Percentiles rank a stretch among this genome's conserved stretches.
These are phyloP conservation scores for Neurospora sp. DNA, from an alignment of 495 filamentous ascomycete genomes.

Conservation along the genomic window DNA sequence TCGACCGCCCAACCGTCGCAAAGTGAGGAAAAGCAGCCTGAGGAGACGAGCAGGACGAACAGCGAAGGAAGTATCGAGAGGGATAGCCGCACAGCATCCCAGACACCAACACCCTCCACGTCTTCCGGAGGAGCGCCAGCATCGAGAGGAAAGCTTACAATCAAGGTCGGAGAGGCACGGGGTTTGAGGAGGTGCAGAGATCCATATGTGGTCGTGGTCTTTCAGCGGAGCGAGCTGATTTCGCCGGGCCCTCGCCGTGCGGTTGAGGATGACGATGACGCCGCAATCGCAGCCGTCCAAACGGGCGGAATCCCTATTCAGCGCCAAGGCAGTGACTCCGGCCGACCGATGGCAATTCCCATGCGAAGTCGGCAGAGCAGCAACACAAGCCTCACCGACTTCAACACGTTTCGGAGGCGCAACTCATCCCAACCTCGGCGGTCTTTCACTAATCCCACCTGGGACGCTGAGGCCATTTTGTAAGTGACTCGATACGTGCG, in stretches of 20 bases:
- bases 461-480: constrained; percentile 95
- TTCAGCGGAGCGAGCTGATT: constrained; percentile 92
- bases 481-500: constrained; percentile 37
- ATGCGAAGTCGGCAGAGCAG: constrained; percentile 94
- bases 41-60: constrained; percentile 25
- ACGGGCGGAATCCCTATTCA: constrained; percentile 52
- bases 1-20: constrained; percentile 42
- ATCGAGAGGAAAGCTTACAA: constrained; percentile 78
- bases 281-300: constrained; percentile 26
- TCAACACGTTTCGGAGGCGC: constrained; percentile 54
- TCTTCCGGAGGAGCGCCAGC: constrained; percentile 49
- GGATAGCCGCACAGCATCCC: constrained; percentile 27
- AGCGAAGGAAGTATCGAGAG: constrained; percentile 24
- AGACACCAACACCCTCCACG: constrained; percentile 23
- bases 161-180: constrained; percentile 76
- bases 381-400: constrained; percentile 69
- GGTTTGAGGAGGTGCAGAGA: constrained; percentile 71
- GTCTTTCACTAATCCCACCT: constrained; percentile 78
- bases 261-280: constrained; percentile 39
- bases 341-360: constrained; percentile 82
- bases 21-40: constrained; percentile 22
- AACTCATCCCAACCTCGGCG: constrained; percentile 22
- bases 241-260: constrained; percentile 62
- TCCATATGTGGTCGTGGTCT: constrained; percentile 93
- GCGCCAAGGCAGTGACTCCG: constrained; percentile 61